Base-by-base conservation (phyloP, 2,329 filamentous ascomycete genomes). In the Colletotrichum tropicicola region DNA sequence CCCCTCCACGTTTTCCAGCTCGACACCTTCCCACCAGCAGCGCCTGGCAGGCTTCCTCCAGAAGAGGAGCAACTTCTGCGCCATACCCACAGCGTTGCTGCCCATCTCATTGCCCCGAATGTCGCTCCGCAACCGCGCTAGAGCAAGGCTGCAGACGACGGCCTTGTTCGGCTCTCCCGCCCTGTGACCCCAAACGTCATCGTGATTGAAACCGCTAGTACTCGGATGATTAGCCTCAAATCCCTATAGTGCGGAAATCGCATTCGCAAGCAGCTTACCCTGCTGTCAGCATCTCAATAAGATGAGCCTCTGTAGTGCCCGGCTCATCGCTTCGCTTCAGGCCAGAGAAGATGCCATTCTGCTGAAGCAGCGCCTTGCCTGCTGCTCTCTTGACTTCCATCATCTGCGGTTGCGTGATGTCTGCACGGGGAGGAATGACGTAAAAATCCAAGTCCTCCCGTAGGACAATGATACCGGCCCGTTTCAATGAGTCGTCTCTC, bases 1-100 rank as follows among this genome's bases (percentile, higher is more conserved):
- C 13, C 96, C 96, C 53, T 97, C 93, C 12, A 99, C 92, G 69
- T 92, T 86, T 17, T 96, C 89, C 45, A 99, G 84, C 77, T 98
- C 94, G 37, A 99, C 92, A 23, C 96, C 96, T 78, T 99, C 96
- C 96, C 96, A 99, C 96, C 96, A 99, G 83, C 96, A 99, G 77
- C 96, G 88, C 66, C 96, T 85, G 13, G 96, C 96, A 15, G 96
- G 96, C 80, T 99, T 99, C 70, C 96, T 89, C 96, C 96, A 99
- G 83, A 99, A 99, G 4, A 99, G 86, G 13, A 99, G 85, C 48
- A 99, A 87, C 81, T 99, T 99, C 79, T 99, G 96, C 12, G 96
- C 96, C 96, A 99, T 99, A 55, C 95, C 95, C 17, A 98, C 93
- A 0, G 93, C 92, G 75, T 90, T 94, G 70, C 86, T 89, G 54